Evolutionary conservation across 2,329 filamentous ascomycete species (phyloP), one percentile per base, ranked within the genome.

Genomic region (Penicillium sp.): DNA sequence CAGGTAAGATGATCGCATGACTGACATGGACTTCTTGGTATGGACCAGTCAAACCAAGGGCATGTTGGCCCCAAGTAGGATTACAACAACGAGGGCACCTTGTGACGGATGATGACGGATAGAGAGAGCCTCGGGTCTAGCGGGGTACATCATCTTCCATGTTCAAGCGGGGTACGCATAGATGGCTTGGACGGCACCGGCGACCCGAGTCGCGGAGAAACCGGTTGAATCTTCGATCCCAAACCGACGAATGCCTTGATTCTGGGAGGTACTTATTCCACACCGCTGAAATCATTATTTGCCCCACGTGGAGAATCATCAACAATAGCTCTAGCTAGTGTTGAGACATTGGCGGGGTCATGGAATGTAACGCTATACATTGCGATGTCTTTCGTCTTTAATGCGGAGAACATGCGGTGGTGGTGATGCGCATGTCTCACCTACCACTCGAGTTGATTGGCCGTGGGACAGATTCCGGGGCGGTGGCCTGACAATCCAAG

Each of bases 391-490:
- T 59, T 50, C 41, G 39, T 52, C 31, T 55, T 59, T 50, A 42
- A 59, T 59, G 60, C 52, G 57, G 52, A 55, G 54, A 52, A 53
- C 41, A 53, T 56, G 52, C n/a, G 54, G 51, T 52, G 45, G 50
- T 51, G 31, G 41, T 57, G 58, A 62, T 65, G 57, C 55, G 52
- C 44, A 62, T 65, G 62, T 65, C 60, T 65, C 55, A 63, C 46
- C 58, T 55, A 12, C 40, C 8, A 56, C 34, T 41, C 23, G 34
- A 54, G 40, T 54, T 58, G 34, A 58, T 63, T 64, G 60, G 60
- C 38, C 27, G 31, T 27, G 49, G 34, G 15, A 46, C n/a, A 18
- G 49, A 54, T 27, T n/a, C 34, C 18, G 7, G 31, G 35, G 39
- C 31, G 40, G 52, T 62, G 52, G 60, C 54, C 57, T 59, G 54